phyloP scores from a whole-genome alignment of 176 grass and related monocot species.

The Zea mays region DNA sequence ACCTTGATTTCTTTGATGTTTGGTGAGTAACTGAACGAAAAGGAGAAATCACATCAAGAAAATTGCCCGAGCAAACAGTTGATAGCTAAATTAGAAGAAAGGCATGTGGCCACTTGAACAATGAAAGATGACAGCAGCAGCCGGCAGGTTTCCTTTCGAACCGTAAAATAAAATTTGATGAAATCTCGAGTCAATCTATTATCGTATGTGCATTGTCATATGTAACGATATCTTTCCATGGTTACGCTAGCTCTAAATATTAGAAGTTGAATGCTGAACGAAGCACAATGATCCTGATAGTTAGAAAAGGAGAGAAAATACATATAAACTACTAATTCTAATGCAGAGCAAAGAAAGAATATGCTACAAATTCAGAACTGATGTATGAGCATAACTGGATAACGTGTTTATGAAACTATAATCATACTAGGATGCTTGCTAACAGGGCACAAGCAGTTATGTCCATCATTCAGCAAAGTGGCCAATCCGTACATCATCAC shows the following conservation, averaged over 20 bases:
- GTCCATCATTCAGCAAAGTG: neutral
- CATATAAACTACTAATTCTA: neutral
- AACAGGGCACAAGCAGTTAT: neutral
- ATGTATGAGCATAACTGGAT: neutral
- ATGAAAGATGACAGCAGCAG: neutral
- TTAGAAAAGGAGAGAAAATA: neutral
- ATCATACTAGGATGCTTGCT: neutral
- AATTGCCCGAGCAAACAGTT: neutral
- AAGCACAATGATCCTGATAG: neutral
- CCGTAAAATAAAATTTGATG: neutral
- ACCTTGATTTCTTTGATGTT: slow-evolving; percentile 95
- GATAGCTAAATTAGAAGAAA: neutral
- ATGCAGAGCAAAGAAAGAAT: neutral
- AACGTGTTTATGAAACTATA: neutral
- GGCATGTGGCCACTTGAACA: neutral
- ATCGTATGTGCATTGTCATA: neutral
- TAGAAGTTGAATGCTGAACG: neutral
- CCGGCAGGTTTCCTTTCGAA: neutral
- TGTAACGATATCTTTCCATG: neutral
- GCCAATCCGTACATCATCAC: neutral
- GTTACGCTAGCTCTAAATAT: neutral
- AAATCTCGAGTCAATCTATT: neutral
- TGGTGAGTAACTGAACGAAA: slow-evolving; percentile 64
- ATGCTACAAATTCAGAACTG: neutral
- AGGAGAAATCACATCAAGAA: slow-evolving; percentile 15